phyloP scores from a whole-genome alignment of 352 stramenopile species.

The Phytophthora lateralis region DNA sequence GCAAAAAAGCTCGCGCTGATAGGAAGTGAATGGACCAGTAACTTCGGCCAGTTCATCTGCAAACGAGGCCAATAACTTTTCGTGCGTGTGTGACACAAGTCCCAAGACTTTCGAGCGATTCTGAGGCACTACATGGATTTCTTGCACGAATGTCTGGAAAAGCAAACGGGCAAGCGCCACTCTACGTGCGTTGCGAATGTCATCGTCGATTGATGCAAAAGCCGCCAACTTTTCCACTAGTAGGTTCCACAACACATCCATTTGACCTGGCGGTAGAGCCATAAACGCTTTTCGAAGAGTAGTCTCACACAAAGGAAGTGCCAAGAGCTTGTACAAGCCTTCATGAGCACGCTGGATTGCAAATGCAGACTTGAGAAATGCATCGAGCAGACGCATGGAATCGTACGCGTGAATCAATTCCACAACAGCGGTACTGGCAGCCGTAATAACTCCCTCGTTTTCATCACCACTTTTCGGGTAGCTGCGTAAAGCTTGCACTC shows the following conservation, averaged over 20 bases:
- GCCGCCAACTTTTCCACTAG: conserved; percentile 58
- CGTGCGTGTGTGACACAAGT: conserved; percentile 56
- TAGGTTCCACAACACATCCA: conserved; percentile 78
- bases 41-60: conserved; percentile 22
- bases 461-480: conserved; percentile 7
- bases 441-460: conserved; percentile 1
- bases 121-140: conserved; percentile 82
- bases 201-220: conserved; percentile 21
- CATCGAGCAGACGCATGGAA: conserved; percentile 84
- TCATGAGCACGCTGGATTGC: conserved; percentile 33
- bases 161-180: conserved; percentile 71
- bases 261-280: conserved; percentile 74
- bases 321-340: conserved; percentile 61
- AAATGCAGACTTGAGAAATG: conserved; percentile 51
- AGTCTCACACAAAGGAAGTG: conserved; percentile 45
- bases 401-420: conserved; percentile 78
- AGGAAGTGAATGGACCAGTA: conserved; percentile 34
- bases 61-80: conserved; percentile 54
- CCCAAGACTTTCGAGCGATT: conserved; percentile 65
- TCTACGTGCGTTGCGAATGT: conserved; percentile 15
- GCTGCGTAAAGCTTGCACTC: conserved; percentile 26
- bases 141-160: conserved; percentile 77
- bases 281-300: conserved; percentile 73
- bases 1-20: conserved; percentile 69
- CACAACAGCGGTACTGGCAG: conserved; percentile 50